phyloP scores from a whole-genome alignment of 2,329 filamentous ascomycete species.

The Purpureocillium lavendulum region DNA sequence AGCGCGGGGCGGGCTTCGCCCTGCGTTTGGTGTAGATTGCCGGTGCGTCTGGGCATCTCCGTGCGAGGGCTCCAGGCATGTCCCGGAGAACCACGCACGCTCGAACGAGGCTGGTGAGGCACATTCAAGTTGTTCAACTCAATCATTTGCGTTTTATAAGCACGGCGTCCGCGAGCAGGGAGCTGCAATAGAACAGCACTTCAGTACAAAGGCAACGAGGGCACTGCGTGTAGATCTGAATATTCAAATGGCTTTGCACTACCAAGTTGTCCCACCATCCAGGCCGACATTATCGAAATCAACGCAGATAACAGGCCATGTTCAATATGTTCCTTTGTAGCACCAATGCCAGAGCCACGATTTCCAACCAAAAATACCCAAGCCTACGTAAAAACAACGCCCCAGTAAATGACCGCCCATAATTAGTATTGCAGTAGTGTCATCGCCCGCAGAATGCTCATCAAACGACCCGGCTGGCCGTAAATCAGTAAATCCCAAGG shows the following conservation, averaged over 20 bases:
- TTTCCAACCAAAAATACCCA: neutral
- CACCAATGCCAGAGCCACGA: neutral
- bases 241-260: too few species aligned
- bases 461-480: neutral
- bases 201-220: too few species aligned
- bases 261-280: too few species aligned
- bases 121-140: too few species aligned
- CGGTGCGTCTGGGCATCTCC: neutral
- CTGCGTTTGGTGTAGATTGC: conserved; percentile 46
- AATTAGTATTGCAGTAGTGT: neutral
- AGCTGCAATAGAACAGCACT: too few species aligned
- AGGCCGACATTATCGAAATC: too few species aligned
- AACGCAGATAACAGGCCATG: too few species aligned
- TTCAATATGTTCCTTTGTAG: neutral
- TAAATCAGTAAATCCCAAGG: conserved; percentile 25
- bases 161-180: too few species aligned
- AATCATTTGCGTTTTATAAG: too few species aligned
- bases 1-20: conserved; percentile 56
- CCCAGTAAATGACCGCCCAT: neutral
- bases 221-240: too few species aligned
- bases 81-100: too few species aligned
- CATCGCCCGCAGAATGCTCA: neutral
- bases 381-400: neutral
- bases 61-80: neutral
- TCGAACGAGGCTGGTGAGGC: too few species aligned